phyloP scores from a whole-genome alignment of 2,329 filamentous ascomycete genomes.

The Fusarium sp. region DNA sequence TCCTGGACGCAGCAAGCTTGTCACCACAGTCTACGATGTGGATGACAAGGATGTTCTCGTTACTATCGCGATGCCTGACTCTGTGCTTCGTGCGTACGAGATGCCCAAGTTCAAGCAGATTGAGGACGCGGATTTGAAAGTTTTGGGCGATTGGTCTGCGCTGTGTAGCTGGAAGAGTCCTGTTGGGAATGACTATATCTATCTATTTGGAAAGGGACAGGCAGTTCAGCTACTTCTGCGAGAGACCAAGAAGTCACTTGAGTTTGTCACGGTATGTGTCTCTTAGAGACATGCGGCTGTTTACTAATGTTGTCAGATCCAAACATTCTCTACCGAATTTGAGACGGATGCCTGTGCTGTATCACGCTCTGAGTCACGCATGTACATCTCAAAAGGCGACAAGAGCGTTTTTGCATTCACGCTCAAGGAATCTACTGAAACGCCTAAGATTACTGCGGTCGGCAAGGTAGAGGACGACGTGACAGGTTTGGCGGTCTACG shows the following conservation, averaged over 20 bases:
- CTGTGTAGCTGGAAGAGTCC: conserved; percentile 59
- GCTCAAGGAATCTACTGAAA: conserved; percentile 53
- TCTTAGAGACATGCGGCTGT: accelerated
- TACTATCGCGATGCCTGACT: conserved; percentile 58
- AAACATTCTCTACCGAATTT: conserved; percentile 56
- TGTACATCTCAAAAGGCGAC: conserved; percentile 57
- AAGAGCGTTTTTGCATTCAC: conserved; percentile 54
- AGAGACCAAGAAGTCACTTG: conserved; percentile 41
- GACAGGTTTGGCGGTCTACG: conserved; percentile 57
- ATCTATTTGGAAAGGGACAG: conserved; percentile 58
- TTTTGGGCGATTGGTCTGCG: conserved; percentile 61
- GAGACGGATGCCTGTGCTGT: conserved; percentile 59
- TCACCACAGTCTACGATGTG: conserved; percentile 54
- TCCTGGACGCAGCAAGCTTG: conserved; percentile 60
- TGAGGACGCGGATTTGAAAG: conserved; percentile 48
- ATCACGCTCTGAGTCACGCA: conserved; percentile 49
- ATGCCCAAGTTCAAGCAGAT: conserved; percentile 49
- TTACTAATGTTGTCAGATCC: conserved; percentile 48
- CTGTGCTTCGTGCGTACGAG: conserved; percentile 56
- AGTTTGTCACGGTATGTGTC: conserved; percentile 53
- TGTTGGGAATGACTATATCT: conserved; percentile 58
- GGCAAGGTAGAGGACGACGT: conserved; percentile 54
- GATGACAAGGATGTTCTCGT: conserved; percentile 53
- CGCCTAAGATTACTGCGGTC: conserved; percentile 52
- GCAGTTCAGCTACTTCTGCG: conserved; percentile 55